phyloP scores from a whole-genome alignment of 75 land plant species.

The Pinus albicaulis region DNA sequence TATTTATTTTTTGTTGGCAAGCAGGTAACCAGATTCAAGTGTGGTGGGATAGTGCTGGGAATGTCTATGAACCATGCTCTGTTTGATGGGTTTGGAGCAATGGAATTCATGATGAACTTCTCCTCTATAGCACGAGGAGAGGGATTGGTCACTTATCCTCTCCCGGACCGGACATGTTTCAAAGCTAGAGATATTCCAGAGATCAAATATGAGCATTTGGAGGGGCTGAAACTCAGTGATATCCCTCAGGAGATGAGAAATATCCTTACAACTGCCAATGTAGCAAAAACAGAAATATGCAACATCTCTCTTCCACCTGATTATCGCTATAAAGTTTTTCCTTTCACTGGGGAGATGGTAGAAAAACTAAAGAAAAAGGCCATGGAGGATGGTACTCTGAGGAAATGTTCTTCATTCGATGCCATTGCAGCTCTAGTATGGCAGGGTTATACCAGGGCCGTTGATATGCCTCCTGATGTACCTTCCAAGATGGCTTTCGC shows the following conservation, averaged over 20 bases:
- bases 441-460: conserved; percentile 26
- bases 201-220: conserved; percentile 22
- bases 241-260: conserved; percentile 7
- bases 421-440: conserved; percentile 32
- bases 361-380: conserved; percentile 25
- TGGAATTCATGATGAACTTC: conserved; percentile 26
- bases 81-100: conserved; percentile 26
- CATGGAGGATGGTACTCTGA: conserved; percentile 12
- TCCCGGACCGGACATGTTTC: conserved; percentile 30
- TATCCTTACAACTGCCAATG: conserved; percentile 15
- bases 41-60: conserved; percentile 36
- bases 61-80: conserved; percentile 25
- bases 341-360: conserved; percentile 11
- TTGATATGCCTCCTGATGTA: conserved; percentile 11
- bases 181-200: conserved; percentile 24
- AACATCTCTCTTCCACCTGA: conserved; percentile 3
- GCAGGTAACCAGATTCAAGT: conserved; percentile 39
- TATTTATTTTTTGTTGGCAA: neutral
- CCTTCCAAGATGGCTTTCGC: conserved; percentile 30
- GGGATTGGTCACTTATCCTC: conserved; percentile 10
- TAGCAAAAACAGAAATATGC: conserved; percentile 14
- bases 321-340: conserved; percentile 11
- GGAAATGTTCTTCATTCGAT: conserved; percentile 31
- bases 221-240: conserved; percentile 27
- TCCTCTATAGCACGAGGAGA: conserved; percentile 20